A percentile compares a stretch with the other conserved stretches of the same genome.
Conservation (phyloP, 768 basidiomycete genomes). For the Hygrophoropsis aurantiaca region DNA sequence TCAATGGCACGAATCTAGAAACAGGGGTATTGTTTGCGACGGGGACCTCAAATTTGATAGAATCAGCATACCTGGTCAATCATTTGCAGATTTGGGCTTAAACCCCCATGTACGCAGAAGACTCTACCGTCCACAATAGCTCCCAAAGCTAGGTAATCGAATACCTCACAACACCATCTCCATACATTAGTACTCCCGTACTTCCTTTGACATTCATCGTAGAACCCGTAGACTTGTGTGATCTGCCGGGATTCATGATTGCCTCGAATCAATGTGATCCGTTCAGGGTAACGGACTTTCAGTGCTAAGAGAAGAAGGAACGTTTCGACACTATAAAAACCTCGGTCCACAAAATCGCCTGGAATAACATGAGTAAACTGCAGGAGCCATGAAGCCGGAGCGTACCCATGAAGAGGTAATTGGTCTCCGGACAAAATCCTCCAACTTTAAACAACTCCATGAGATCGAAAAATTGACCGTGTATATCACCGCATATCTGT, state of each 20-base stretch:
- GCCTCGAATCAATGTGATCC: conserved; percentile 94
- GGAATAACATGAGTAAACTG: conserved; percentile 14
- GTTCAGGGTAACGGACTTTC: conserved; percentile 96
- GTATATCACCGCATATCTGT: conserved; percentile 93
- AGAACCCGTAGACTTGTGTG: conserved; percentile 93
- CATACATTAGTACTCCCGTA: conserved; percentile 94
- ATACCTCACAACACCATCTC: conserved; percentile 98
- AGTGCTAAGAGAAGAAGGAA: conserved; percentile 92
- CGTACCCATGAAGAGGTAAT: conserved; percentile 95
- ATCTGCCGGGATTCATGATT: conserved; percentile 99
- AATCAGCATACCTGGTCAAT: conserved; percentile 78
- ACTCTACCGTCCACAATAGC: conserved; percentile 97
- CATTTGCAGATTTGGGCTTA: conserved; percentile 83
- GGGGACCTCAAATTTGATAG: conserved; percentile 15
- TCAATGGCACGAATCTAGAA: conserved; percentile 89
- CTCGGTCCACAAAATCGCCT: conserved; percentile 98
- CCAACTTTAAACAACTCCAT: conserved; percentile 95
- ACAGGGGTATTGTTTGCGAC: conserved; percentile 19
- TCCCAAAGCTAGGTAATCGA: conserved; percentile 92
- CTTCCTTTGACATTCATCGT: conserved; percentile 96
- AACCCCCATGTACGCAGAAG: conserved; percentile 95
- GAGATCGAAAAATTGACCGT: conserved; percentile 95
- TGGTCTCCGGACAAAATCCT: conserved; percentile 89
- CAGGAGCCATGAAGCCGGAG: conserved; percentile 11
- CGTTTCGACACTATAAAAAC: conserved; percentile 96